phyloP scores from a whole-genome alignment of 768 basidiomycete genomes.

The Serendipita vermifera region DNA sequence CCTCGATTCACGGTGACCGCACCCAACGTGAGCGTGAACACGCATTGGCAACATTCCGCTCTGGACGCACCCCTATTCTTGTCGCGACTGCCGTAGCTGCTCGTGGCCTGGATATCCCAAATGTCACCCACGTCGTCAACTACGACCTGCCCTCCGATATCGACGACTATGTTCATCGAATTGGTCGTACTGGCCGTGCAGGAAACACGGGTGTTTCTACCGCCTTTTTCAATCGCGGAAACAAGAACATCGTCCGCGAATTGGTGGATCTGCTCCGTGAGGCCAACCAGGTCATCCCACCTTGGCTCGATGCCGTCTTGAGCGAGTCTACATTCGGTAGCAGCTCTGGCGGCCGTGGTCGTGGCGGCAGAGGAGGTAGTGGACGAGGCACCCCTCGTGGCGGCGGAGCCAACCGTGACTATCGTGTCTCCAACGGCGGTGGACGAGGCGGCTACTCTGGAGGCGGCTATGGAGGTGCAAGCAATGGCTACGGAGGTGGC shows the following conservation, averaged over 20 bases:
- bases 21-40: conserved; percentile 95
- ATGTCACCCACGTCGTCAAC: conserved; percentile 97
- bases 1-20: conserved; percentile 96
- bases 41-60: conserved; percentile 90
- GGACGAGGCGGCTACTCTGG: conserved; percentile 29
- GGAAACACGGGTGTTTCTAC: conserved; percentile 94
- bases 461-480: conserved; percentile 20
- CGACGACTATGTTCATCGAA: conserved; percentile 98
- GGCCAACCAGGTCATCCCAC: conserved; percentile 89
- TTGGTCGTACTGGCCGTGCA: conserved; percentile 96
- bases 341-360: conserved; percentile 33
- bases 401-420: conserved; percentile 36
- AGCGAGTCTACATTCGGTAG: conserved; percentile 66
- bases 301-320: conserved; percentile 79
- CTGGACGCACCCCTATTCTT: conserved; percentile 86
- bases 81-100: conserved; percentile 98
- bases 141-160: conserved; percentile 97
- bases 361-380: conserved; percentile 39
- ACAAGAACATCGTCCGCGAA: conserved; percentile 84
- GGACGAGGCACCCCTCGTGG: conserved; percentile 40
- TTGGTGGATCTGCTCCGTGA: conserved; percentile 87
- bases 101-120: conserved; percentile 97
- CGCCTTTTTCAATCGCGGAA: conserved; percentile 90
- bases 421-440: conserved; percentile 23
- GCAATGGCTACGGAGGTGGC: conserved; percentile 25